Conservation (phyloP, 2,329 filamentous ascomycete species). For the Epichloe typhina region DNA sequence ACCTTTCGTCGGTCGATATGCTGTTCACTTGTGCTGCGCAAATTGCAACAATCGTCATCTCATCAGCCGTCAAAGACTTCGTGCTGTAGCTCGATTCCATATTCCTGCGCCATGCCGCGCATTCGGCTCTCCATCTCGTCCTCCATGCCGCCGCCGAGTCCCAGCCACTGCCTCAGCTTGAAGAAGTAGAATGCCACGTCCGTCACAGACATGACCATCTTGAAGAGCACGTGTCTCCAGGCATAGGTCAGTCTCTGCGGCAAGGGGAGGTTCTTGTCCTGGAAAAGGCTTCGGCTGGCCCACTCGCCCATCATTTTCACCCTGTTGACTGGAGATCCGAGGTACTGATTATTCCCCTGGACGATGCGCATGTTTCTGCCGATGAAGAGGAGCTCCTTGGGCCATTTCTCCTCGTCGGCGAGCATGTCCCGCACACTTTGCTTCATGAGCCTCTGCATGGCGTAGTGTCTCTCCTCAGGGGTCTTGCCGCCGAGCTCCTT, state of each 20-base stretch:
- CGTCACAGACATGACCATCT: conserved; percentile 57
- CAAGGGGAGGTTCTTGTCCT: conserved; percentile 52
- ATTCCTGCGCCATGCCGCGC: conserved; percentile 77
- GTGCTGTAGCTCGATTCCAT: conserved; percentile 83
- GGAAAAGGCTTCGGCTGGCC: conserved; percentile 73
- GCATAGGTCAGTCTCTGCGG: conserved; percentile 53
- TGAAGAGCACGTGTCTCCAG: conserved; percentile 71
- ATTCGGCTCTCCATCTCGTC: conserved; percentile 84
- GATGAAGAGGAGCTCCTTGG: conserved; percentile 83
- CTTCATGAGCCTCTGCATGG: conserved; percentile 78
- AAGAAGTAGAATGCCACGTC: conserved; percentile 77
- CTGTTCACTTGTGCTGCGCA: too few relatives aligned
- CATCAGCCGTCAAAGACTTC: conserved; percentile 69
- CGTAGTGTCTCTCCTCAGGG: conserved; percentile 65
- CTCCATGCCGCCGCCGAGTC: conserved; percentile 75
- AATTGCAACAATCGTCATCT: not conserved
- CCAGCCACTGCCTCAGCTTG: conserved; percentile 63
- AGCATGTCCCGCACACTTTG: conserved; percentile 56
- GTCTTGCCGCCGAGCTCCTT: conserved; percentile 45
- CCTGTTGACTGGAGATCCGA: conserved; percentile 80
- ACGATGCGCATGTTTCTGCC: conserved; percentile 86
- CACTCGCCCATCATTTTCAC: conserved; percentile 89
- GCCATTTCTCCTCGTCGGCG: conserved; percentile 76
- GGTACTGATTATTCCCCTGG: conserved; percentile 82
- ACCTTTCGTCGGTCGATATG: too few relatives aligned